Base-by-base conservation (phyloP, 2,329 filamentous ascomycete species). In the Helotiales sp. region DNA sequence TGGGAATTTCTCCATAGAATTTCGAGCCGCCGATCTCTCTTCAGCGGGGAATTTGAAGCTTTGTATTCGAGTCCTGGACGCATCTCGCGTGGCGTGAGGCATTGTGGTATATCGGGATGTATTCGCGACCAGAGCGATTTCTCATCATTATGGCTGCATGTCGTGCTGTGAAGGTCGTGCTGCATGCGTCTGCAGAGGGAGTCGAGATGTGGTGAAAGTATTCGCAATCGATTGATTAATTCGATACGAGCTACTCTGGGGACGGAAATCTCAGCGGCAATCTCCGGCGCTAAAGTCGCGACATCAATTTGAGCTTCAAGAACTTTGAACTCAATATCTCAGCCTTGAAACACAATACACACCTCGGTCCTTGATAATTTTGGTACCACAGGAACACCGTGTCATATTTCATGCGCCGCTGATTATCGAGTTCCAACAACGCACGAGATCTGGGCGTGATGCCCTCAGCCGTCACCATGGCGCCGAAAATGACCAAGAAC, bases 401-500 rank as follows among this genome's bases (percentile, higher is more conserved):
- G 5, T 34, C 10, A 12, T 10, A 5, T 34, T 34, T 13, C n/a
- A 49, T 30, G 46, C 46, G 46, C 46, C 25, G 5, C 25, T 8
- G 17, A 19, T 4, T 12, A 10, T 34, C 12, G 31, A 34, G 31
- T 34, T 15, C 4, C 31, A 34, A 12, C 31, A 34, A 34, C n/a
- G 3, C 31, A 5, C 10, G 31, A 34, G 10, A 12, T 3, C 10
- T 50, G 62, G 63, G 58, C 61, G 52, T 47, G 19, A 62, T 49
- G 63, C 67, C 66, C 57, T 62, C 57, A 38, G 61, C 63, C 54
- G 59, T 66, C 75, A 78, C 73, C 71, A 88, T 87, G 85, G 84
- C 83, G 69, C 75, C 81, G 47, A 96, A 93, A 79, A 86, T 89
- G 79, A 92, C 89, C 73, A 98, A 97, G 80, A 97, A 97, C 76